Evolutionary conservation across 495 filamentous ascomycete species (phyloP).

Genomic region (Massariosphaeria phaeospora): DNA sequence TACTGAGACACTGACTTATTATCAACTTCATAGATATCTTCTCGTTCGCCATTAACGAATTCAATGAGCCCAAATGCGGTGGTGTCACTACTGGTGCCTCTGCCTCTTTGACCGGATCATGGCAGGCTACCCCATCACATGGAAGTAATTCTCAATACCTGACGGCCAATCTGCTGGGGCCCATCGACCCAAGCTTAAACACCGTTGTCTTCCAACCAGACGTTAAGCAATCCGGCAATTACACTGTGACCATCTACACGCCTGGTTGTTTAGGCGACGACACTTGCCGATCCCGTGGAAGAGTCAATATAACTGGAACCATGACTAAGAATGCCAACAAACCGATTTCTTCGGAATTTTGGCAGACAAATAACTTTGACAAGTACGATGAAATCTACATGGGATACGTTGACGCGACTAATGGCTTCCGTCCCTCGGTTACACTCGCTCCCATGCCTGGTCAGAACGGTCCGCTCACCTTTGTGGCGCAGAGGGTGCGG

Average conservation of each 20-base stretch:
- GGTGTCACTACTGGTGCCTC: constrained; percentile 59
- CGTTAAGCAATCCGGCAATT: constrained; percentile 84
- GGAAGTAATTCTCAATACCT: constrained; percentile 70
- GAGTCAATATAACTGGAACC: constrained; percentile 71
- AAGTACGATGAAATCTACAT: constrained; percentile 91
- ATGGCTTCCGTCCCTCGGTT: constrained; percentile 72
- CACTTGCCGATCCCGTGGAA: constrained; percentile 67
- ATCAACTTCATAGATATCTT: constrained; percentile 64
- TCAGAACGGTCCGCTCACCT: constrained; percentile 59
- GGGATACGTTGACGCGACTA: constrained; percentile 72
- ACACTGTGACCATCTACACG: constrained; percentile 80
- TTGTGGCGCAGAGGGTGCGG: constrained; percentile 81
- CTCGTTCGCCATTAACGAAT: constrained; percentile 74
- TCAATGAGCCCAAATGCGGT: constrained; percentile 83
- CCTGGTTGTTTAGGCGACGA: constrained; percentile 81
- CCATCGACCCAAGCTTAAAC: constrained; percentile 46
- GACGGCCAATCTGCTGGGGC: constrained; percentile 55
- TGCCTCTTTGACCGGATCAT: constrained; percentile 66
- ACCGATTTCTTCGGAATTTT: constrained; percentile 51
- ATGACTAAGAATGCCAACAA: constrained; percentile 48
- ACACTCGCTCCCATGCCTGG: constrained; percentile 65
- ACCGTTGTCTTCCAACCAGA: constrained; percentile 72
- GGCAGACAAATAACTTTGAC: constrained; percentile 87
- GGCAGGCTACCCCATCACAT: constrained; percentile 58
- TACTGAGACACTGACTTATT: constrained; percentile 26